Conservation (phyloP, 2,329 filamentous ascomycete species). For the Nigrograna mackinnonii region DNA sequence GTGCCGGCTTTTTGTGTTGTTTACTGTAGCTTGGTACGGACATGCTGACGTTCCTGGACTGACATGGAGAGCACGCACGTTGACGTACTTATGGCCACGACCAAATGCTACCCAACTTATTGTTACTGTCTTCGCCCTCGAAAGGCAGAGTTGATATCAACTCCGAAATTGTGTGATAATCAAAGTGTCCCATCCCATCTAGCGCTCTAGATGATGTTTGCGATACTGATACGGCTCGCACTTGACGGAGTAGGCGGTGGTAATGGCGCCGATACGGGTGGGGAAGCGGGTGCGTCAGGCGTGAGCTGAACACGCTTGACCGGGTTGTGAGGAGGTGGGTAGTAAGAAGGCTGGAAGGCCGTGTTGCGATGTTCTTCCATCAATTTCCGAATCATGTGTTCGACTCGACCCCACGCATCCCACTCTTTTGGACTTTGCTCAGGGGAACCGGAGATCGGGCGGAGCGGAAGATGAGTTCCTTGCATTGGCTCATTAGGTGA, state of each 20-base stretch:
- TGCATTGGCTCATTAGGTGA: slow-evolving; percentile 29
- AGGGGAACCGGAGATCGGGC: slow-evolving; percentile 56
- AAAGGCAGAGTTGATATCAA: no score
- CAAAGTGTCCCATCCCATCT: no score
- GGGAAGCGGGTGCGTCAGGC: slow-evolving; percentile 18
- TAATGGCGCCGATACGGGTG: slow-evolving; percentile 18
- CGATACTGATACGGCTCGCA: slow-evolving; percentile 49
- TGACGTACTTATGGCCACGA: no score
- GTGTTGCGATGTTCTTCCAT: slow-evolving; percentile 49
- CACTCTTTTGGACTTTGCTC: slow-evolving; percentile 67
- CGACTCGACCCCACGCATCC: slow-evolving; percentile 79
- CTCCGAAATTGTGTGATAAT: no score
- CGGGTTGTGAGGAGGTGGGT: slow-evolving; percentile 40
- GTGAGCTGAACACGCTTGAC: slow-evolving; percentile 41
- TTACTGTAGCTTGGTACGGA: no score
- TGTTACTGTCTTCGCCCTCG: no score
- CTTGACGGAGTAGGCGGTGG: slow-evolving; percentile 37
- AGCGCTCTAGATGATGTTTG: slow-evolving; percentile 43
- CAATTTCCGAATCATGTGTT: slow-evolving; percentile 64
- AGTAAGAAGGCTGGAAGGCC: slow-evolving; percentile 33
- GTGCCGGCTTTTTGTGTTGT: no score
- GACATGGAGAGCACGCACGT: no score
- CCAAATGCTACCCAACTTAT: no score
- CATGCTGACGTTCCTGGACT: no score
- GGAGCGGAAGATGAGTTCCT: slow-evolving; percentile 47